A percentile compares a stretch with the other conserved stretches of the same genome.
These are phyloP conservation scores for Thozetella sp. DNA, from an alignment of 495 filamentous ascomycete genomes.

Conservation along the genomic window DNA sequence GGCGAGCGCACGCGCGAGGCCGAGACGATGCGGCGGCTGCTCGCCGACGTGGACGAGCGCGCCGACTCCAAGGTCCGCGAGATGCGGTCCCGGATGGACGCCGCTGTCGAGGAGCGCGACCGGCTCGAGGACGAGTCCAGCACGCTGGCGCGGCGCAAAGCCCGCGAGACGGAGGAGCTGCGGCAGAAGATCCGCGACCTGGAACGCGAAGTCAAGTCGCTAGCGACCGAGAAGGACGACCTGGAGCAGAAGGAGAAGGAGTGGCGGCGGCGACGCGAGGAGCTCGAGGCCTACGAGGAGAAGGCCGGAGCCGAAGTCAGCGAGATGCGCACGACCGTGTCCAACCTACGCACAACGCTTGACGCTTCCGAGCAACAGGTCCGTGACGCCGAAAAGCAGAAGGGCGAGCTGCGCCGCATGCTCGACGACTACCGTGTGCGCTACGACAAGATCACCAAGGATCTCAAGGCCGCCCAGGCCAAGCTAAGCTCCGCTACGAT, in stretches of 20 bases:
- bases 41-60: slow-evolving; percentile 83
- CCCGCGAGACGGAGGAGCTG: slow-evolving; percentile 86
- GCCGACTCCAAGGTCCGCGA: slow-evolving; percentile 81
- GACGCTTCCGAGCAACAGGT: slow-evolving; percentile 88
- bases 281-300: slow-evolving; percentile 71
- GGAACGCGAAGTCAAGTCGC: slow-evolving; percentile 72
- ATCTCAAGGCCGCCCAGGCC: slow-evolving; percentile 45
- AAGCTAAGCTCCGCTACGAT: slow-evolving; percentile 27
- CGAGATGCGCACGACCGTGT: slow-evolving; percentile 78
- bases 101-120: slow-evolving; percentile 88
- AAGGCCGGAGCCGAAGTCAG: slow-evolving; percentile 68
- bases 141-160: slow-evolving; percentile 70
- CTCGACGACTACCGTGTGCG: slow-evolving; percentile 76
- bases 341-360: slow-evolving; percentile 73
- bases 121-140: slow-evolving; percentile 89
- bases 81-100: slow-evolving; percentile 87
- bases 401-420: slow-evolving; percentile 69
- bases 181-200: slow-evolving; percentile 76
- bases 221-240: slow-evolving; percentile 69
- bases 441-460: slow-evolving; percentile 79
- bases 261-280: slow-evolving; percentile 71
- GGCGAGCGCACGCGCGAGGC: slow-evolving; percentile 90
- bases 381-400: slow-evolving; percentile 79
- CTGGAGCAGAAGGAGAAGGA: slow-evolving; percentile 63
- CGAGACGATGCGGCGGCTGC: slow-evolving; percentile 89